Conservation (phyloP, 305 asterid species). For the Solanum hybrid region DNA sequence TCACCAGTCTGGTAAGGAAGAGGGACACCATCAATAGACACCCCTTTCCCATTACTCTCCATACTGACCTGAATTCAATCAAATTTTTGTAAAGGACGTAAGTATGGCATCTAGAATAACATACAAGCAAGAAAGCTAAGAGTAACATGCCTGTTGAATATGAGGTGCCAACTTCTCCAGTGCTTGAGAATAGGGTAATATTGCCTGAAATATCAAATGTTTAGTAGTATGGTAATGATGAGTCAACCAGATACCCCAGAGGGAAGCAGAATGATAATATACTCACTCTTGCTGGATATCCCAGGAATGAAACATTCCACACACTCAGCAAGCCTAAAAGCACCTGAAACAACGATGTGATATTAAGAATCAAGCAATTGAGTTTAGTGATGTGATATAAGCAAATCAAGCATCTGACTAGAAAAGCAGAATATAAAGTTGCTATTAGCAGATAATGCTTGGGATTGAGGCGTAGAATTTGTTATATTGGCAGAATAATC, state of each 20-base stretch:
- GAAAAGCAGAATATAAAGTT: background rate
- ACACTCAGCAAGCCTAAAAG: conserved; percentile 89
- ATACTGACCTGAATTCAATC: conserved; percentile 70
- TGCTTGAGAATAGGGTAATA: conserved; percentile 94
- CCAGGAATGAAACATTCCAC: conserved; percentile 96
- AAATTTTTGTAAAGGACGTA: conserved; percentile 3
- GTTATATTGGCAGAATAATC: background rate
- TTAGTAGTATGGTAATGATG: conserved; percentile 5
- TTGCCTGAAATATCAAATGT: conserved; percentile 54
- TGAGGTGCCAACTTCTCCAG: conserved; percentile 96
- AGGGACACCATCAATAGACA: conserved; percentile 86
- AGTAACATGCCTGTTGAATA: conserved; percentile 79
- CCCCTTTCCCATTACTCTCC: conserved; percentile 99
- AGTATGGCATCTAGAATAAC: conserved; percentile 4
- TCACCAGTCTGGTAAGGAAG: conserved; percentile 95
- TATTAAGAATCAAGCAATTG: background rate
- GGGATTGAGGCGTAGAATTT: background rate
- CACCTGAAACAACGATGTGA: conserved; percentile 46
- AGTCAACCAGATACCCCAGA: background rate
- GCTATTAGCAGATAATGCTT: background rate
- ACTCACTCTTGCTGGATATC: conserved; percentile 95
- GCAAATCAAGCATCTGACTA: background rate
- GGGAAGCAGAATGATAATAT: conserved; percentile 3
- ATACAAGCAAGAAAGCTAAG: conserved; percentile 14
- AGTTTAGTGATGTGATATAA: conserved; percentile 5